Percentiles rank a stretch among this genome's conserved stretches.
Conservation (phyloP, 2,329 filamentous ascomycete genomes). For the Ophiocordyceps sinensis region DNA sequence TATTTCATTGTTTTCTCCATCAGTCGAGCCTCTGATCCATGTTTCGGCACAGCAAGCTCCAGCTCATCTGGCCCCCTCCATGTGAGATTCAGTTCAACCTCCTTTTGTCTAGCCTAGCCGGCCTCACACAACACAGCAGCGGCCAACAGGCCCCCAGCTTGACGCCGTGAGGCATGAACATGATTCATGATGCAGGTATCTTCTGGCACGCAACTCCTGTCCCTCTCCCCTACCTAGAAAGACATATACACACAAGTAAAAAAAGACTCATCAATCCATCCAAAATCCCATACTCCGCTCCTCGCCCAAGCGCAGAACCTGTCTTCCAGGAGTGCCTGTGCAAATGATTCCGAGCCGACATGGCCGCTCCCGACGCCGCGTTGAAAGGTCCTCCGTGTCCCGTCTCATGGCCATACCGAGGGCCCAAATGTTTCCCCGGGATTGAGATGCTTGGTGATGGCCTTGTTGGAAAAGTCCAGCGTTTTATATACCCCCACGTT, state of each 20-base stretch:
- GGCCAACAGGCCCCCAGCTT: background rate
- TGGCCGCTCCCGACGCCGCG: background rate
- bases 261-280: background rate
- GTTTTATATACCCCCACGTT: constrained; percentile 34
- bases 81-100: too few species aligned
- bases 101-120: too few species aligned
- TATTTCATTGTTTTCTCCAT: too few species aligned
- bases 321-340: background rate
- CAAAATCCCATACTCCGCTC: constrained; percentile 5
- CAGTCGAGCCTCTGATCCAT: too few species aligned
- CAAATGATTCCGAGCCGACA: background rate
- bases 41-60: too few species aligned
- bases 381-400: background rate
- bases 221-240: background rate
- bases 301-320: constrained; percentile 1
- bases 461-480: constrained; percentile 27
- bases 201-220: background rate
- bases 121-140: too few species aligned
- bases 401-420: constrained; percentile 6
- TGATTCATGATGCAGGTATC: constrained; percentile 6
- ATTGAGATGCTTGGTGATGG: constrained; percentile 26
- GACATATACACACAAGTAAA: background rate
- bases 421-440: constrained; percentile 38
- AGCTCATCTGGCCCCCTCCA: too few species aligned
- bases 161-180: background rate